These are phyloP conservation scores for Prunus yedoensis DNA, from an alignment of 331 rosid species.

Conservation along the genomic window DNA sequence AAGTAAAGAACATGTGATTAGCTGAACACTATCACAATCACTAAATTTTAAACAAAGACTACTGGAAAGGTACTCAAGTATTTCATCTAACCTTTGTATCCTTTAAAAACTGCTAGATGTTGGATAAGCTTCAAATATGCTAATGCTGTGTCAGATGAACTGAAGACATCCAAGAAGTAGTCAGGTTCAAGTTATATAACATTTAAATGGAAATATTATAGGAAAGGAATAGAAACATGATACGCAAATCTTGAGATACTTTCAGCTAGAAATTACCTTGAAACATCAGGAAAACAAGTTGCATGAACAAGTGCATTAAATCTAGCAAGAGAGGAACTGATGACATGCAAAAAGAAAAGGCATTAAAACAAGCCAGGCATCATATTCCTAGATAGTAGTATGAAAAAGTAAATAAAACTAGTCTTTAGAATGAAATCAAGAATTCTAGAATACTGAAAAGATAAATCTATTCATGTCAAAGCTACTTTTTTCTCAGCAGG, in stretches of 20 bases:
- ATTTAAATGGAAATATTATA: background rate
- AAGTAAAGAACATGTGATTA: too few relatives aligned
- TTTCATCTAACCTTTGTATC: constrained; percentile 76
- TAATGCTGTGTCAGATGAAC: constrained; percentile 86
- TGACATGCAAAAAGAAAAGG: constrained; percentile 1
- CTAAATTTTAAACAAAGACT: background rate
- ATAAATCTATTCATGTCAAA: background rate
- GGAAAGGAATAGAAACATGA: constrained; percentile 10
- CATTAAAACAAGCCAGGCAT: constrained; percentile 16
- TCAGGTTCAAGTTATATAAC: constrained; percentile 11
- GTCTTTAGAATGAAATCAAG: background rate
- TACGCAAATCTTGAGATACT: background rate
- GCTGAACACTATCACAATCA: too few relatives aligned
- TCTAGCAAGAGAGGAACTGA: constrained; percentile 79
- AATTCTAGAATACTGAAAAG: background rate
- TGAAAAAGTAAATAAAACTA: background rate
- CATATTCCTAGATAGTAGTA: background rate
- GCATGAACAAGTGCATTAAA: constrained; percentile 84
- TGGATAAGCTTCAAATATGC: constrained; percentile 93
- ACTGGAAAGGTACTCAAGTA: constrained; percentile 16
- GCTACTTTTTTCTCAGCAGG: background rate
- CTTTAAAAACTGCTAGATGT: constrained; percentile 83
- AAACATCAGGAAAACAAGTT: constrained; percentile 90
- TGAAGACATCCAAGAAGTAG: constrained; percentile 38
- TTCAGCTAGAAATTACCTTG: constrained; percentile 58